These are phyloP conservation scores for Mentha longifolia DNA, from an alignment of 257 asterid genomes.

Conservation along the genomic window DNA sequence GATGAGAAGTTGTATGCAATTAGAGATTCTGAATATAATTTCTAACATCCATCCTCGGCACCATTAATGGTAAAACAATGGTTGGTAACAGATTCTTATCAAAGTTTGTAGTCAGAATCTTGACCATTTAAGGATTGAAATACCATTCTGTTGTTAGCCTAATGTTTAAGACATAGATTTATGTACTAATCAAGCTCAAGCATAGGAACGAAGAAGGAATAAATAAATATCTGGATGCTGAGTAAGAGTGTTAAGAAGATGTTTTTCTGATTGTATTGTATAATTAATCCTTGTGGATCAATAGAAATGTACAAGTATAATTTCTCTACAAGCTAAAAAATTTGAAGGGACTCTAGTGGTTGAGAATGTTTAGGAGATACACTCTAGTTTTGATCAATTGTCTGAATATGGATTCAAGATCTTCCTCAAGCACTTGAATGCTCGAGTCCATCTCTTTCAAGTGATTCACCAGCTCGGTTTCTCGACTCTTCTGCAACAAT, in stretches of 20 bases:
- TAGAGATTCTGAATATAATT: too few species aligned
- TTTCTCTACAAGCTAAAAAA: background rate
- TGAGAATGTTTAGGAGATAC: slow-evolving; percentile 47
- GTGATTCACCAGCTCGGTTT: slow-evolving; percentile 29
- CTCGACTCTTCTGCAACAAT: slow-evolving; percentile 23
- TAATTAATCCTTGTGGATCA: background rate
- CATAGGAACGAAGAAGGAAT: too few species aligned
- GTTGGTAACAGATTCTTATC: too few species aligned
- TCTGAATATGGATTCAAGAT: slow-evolving; percentile 40
- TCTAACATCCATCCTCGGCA: too few species aligned
- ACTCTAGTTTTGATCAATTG: slow-evolving; percentile 49
- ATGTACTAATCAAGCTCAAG: background rate
- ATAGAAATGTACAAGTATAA: background rate
- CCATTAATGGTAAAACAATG: too few species aligned
- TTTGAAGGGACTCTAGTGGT: slow-evolving; percentile 16
- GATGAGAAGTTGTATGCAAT: too few species aligned
- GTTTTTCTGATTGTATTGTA: too few species aligned
- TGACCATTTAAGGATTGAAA: too few species aligned
- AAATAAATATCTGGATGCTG: too few species aligned
- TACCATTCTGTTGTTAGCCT: too few species aligned
- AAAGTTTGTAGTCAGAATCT: too few species aligned
- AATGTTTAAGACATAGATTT: background rate
- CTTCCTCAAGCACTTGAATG: slow-evolving; percentile 43
- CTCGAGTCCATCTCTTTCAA: slow-evolving; percentile 39
- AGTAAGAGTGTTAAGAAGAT: too few species aligned